Evolutionary conservation across 441 rosid genomes (phyloP).

Genomic region (Corymbia citriodora): DNA sequence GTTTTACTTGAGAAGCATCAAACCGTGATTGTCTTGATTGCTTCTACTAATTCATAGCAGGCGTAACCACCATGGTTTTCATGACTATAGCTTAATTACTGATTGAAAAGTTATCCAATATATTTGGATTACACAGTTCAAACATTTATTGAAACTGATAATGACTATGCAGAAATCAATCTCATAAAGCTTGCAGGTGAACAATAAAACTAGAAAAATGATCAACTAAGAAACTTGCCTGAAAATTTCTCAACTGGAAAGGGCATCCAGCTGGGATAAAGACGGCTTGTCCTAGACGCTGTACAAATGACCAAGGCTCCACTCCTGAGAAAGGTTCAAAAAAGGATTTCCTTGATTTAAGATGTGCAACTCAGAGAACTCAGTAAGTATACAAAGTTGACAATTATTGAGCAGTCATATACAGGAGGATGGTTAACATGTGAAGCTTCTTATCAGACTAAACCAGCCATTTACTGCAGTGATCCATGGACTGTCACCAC

Average conservation of each 20-base stretch:
- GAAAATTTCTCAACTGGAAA: slow-evolving; percentile 74
- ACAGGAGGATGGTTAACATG: not conserved
- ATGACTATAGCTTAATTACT: not conserved
- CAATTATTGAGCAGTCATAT: not conserved
- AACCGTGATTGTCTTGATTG: not conserved
- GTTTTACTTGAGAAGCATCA: not conserved
- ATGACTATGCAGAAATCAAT: not conserved
- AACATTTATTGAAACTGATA: not conserved
- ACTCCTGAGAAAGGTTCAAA: slow-evolving; percentile 44
- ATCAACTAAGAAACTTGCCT: slow-evolving; percentile 31
- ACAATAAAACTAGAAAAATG: not conserved
- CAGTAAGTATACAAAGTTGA: not conserved
- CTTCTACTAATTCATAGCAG: not conserved
- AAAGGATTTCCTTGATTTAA: not conserved
- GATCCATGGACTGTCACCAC: not conserved
- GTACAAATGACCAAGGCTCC: slow-evolving; percentile 93
- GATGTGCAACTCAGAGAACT: not conserved
- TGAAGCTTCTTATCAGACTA: not conserved
- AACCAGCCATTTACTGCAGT: not conserved
- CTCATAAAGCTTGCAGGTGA: not conserved
- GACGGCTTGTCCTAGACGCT: slow-evolving; percentile 74
- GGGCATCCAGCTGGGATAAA: slow-evolving; percentile 98
- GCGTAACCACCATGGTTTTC: not conserved
- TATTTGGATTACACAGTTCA: not conserved
- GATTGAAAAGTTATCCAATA: not conserved